Evolutionary conservation across 805 yeast genomes (phyloP), one percentile per base, ranked within the genome.

Genomic region (Lachancea waltii): DNA sequence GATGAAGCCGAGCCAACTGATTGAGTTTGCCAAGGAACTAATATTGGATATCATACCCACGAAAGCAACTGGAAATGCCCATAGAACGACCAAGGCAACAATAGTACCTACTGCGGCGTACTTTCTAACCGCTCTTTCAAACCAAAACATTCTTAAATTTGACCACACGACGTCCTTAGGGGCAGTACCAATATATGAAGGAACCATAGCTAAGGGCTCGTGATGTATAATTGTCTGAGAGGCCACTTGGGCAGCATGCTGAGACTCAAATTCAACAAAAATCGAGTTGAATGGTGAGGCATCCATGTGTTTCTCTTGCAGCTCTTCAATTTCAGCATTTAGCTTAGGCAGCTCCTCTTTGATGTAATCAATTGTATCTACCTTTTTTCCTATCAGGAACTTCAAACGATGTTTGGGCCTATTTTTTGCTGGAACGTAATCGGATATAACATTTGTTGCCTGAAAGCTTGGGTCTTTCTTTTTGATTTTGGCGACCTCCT

Each of bases 61-160:
- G 56, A 82, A 77, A 3, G 89, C 81, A 28, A 81, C 86, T 10
- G 90, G 90, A 46, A 81, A 62, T 40, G 89, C 72, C 94, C 94
- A 83, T 48, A 79, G 64, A 21, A 77, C 53, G 36, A 81, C 67
- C 30, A 80, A 50, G 1, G 78, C 83, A 16, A 63, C 50, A 38
- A 81, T 72, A 2, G 75, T 77, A 11, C 74, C 66, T 24, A 63
- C 40, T 0, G 89, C 77, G 38, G 69, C 68, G 19, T 69, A 57
- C 23, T 63, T 57, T 64, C 90, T 70, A 9, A 67, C 63, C 14
- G 80, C 56, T 50, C 79, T 64, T 60, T 83, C 94, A 82, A 85
- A 81, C 89, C 92, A 83, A 50, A 76, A 76, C 60, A 83, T 58
- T 55, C 92, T 70, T 75, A 82, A 65, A 57, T 83, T 83, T 36